Conservation (phyloP, 306 rosid species). For the Luffa acutangula region DNA sequence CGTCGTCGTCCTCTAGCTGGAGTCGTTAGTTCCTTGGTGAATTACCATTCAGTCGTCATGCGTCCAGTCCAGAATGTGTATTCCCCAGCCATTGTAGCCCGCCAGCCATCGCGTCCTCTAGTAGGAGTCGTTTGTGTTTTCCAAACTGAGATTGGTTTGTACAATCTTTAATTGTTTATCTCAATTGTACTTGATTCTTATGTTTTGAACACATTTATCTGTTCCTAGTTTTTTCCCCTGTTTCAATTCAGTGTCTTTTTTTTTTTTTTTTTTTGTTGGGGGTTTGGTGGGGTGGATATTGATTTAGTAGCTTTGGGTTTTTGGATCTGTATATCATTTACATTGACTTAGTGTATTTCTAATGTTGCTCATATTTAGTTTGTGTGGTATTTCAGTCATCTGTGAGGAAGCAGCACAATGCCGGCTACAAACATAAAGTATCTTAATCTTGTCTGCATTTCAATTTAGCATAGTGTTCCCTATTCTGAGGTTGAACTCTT, state of each 20-base stretch:
- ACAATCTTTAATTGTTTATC: neutral
- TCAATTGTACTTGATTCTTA: neutral
- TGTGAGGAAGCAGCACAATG: slow-evolving; percentile 94
- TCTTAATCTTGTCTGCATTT: neutral
- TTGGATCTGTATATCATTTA: neutral
- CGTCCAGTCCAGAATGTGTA: too few species aligned
- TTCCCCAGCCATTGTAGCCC: too few species aligned
- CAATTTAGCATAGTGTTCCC: neutral
- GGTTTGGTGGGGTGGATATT: neutral
- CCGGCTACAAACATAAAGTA: slow-evolving; percentile 98
- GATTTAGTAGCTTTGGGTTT: neutral
- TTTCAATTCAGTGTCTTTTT: too few species aligned
- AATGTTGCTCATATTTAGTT: neutral
- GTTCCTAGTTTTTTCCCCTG: neutral
- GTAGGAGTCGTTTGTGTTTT: too few species aligned
- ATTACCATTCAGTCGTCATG: too few species aligned
- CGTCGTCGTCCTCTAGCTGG: too few species aligned
- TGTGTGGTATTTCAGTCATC: slow-evolving; percentile 55
- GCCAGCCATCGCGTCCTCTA: too few species aligned
- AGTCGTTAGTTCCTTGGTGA: too few species aligned
- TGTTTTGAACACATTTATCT: neutral
- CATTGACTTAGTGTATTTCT: neutral
- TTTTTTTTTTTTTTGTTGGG: too few species aligned
- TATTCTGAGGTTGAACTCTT: neutral
- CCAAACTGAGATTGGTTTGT: neutral